A percentile compares a stretch with the other conserved stretches of the same genome.
phyloP scores from a whole-genome alignment of 2,329 filamentous ascomycete genomes.

The Colletotrichum zoysiae region DNA sequence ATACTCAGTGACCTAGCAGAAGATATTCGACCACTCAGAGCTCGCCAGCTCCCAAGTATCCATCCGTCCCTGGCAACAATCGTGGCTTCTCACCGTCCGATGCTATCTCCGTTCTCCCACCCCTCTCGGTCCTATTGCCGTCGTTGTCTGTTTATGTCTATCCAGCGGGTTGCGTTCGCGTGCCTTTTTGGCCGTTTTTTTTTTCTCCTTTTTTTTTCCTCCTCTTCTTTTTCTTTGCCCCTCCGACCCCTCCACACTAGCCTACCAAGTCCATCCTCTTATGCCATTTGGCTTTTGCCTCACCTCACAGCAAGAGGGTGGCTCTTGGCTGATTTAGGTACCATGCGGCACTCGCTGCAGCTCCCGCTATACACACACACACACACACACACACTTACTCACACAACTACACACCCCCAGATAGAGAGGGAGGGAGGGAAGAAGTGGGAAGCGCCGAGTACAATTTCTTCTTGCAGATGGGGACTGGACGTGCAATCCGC shows the following conservation, averaged over 20 bases:
- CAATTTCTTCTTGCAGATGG: constrained; percentile 12
- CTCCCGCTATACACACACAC: constrained; percentile 8
- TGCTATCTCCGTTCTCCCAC: not conserved
- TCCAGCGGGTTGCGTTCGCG: constrained; percentile 33
- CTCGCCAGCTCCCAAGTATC: not conserved
- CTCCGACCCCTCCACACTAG: constrained; percentile 34
- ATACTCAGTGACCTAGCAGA: not conserved
- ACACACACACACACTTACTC: not conserved
- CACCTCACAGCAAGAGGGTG: constrained; percentile 21
- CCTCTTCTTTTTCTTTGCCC: not conserved
- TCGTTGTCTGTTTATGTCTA: constrained; percentile 22
- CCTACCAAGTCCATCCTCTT: constrained; percentile 30
- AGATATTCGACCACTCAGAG: not conserved
- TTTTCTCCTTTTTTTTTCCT: not conserved
- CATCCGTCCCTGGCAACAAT: constrained; percentile 2
- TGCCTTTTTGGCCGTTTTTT: constrained; percentile 27
- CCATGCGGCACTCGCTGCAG: not conserved
- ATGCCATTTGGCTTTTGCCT: constrained; percentile 27
- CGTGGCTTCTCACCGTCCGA: not conserved
- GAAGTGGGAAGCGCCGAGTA: constrained; percentile 5
- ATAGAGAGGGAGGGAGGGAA: constrained; percentile 3
- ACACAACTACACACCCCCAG: not conserved
- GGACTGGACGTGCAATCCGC: constrained; percentile 6
- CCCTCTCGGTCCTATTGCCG: constrained; percentile 22
- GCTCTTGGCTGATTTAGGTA: constrained; percentile 43